Percentiles rank a stretch among this genome's conserved stretches.
Conservation (phyloP, 345 rosid genomes). For the Brassica incana region DNA sequence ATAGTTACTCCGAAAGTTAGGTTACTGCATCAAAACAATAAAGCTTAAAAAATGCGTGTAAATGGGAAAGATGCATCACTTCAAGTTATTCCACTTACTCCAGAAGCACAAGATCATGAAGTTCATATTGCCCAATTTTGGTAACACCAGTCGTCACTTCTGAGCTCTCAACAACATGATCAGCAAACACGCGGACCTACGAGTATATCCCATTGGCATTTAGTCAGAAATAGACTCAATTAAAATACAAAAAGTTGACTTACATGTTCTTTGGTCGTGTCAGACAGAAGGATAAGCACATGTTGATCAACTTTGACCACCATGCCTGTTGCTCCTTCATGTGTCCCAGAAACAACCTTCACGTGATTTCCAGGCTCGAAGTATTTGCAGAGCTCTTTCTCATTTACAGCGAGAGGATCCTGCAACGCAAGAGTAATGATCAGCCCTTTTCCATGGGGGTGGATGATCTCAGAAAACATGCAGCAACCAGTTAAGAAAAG, state of each 20-base stretch:
- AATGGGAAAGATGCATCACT: constrained; percentile 7
- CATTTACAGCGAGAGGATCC: constrained; percentile 86
- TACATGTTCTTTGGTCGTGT: constrained; percentile 94
- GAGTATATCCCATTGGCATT: constrained; percentile 14
- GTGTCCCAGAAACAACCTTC: constrained; percentile 91
- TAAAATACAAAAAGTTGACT: constrained; percentile 33
- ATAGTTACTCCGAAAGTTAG: constrained; percentile 88
- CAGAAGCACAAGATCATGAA: constrained; percentile 88
- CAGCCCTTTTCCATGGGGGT: constrained; percentile 5
- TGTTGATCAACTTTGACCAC: constrained; percentile 96
- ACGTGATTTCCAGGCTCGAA: constrained; percentile 98
- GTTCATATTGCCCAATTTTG: constrained; percentile 88
- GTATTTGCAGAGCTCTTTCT: constrained; percentile 88
- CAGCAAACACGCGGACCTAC: constrained; percentile 89
- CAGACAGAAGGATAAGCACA: constrained; percentile 81
- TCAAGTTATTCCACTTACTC: constrained; percentile 60
- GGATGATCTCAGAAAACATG: neutral
- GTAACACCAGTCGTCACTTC: constrained; percentile 93
- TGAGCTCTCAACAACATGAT: constrained; percentile 94
- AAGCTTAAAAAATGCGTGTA: constrained; percentile 7
- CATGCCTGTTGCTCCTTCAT: constrained; percentile 97
- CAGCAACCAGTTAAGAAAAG: constrained; percentile 8
- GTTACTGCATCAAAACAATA: constrained; percentile 56
- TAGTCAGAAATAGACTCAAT: neutral
- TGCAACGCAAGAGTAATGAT: constrained; percentile 37